Conservation (phyloP, 1,284 basidiomycete species). For the Rhodotorula sp. region DNA sequence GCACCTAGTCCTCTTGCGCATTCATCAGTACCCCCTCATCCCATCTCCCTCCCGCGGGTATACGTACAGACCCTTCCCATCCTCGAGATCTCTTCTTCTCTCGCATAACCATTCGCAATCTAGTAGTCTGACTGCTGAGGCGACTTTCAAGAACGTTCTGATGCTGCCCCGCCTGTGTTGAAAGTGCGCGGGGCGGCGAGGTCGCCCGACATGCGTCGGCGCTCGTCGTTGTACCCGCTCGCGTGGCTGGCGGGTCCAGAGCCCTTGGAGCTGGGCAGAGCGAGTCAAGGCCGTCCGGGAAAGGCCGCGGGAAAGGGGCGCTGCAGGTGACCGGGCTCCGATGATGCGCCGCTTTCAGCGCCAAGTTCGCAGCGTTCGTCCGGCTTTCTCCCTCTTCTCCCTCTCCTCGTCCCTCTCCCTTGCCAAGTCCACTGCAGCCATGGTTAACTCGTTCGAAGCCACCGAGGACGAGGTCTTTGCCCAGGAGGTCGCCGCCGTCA, state of each 20-base stretch:
- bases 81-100: too few relatives aligned
- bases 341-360: not conserved
- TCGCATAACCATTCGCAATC: too few relatives aligned
- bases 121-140: too few relatives aligned
- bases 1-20: too few relatives aligned
- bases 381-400: not conserved
- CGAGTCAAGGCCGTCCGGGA: not conserved
- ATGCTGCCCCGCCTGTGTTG: too few relatives aligned
- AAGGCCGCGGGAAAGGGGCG: not conserved
- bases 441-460: slow-evolving; percentile 41
- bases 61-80: too few relatives aligned
- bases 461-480: slow-evolving; percentile 61
- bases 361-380: too few relatives aligned
- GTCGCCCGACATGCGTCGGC: too few relatives aligned
- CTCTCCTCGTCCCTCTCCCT: not conserved
- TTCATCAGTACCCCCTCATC: not conserved
- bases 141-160: too few relatives aligned
- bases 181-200: too few relatives aligned
- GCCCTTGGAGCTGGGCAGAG: not conserved
- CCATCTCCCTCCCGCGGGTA: not conserved
- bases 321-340: not conserved
- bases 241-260: not conserved
- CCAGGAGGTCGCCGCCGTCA: slow-evolving; percentile 78
- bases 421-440: not conserved
- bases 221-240: too few relatives aligned